phyloP scores from a whole-genome alignment of 495 filamentous ascomycete species.

The Aspergillus asperescens region DNA sequence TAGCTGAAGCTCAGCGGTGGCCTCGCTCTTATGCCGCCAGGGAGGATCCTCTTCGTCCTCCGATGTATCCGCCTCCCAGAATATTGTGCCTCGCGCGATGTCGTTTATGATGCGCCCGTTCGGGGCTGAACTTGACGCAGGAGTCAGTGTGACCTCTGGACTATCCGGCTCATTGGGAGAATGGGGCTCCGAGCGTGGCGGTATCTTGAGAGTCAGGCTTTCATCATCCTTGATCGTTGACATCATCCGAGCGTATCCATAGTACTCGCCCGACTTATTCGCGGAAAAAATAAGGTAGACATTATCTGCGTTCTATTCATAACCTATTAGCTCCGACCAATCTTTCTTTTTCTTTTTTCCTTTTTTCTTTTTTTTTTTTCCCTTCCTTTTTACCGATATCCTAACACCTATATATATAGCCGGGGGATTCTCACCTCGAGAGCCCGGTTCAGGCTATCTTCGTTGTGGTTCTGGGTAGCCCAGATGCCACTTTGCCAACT shows the following conservation, averaged over 20 bases:
- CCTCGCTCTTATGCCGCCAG: constrained; percentile 26
- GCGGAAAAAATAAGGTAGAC: constrained; percentile 97
- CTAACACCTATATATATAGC: neutral
- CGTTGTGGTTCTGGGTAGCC: constrained; percentile 95
- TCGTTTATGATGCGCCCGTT: constrained; percentile 90
- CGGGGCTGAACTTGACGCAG: constrained; percentile 73
- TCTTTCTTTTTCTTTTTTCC: neutral
- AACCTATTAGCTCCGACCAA: neutral
- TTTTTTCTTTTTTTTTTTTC: neutral
- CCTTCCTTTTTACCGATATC: no score
- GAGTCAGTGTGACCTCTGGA: constrained; percentile 63
- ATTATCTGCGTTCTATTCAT: constrained; percentile 63
- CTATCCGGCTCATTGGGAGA: constrained; percentile 49
- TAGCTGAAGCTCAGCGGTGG: constrained; percentile 46
- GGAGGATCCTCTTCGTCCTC: constrained; percentile 38
- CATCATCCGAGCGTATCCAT: constrained; percentile 89
- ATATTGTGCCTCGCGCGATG: constrained; percentile 86
- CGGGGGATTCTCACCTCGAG: constrained; percentile 59
- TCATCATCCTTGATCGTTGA: constrained; percentile 78
- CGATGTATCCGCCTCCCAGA: constrained; percentile 83
- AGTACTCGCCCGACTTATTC: constrained; percentile 97
- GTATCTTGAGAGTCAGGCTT: constrained; percentile 55
- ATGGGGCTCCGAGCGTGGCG: constrained; percentile 45
- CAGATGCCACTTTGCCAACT: constrained; percentile 83
- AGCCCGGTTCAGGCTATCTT: constrained; percentile 73